These are phyloP conservation scores for Alopecurus myosuroides DNA, from an alignment of 176 grass and related monocot genomes.

Conservation along the genomic window DNA sequence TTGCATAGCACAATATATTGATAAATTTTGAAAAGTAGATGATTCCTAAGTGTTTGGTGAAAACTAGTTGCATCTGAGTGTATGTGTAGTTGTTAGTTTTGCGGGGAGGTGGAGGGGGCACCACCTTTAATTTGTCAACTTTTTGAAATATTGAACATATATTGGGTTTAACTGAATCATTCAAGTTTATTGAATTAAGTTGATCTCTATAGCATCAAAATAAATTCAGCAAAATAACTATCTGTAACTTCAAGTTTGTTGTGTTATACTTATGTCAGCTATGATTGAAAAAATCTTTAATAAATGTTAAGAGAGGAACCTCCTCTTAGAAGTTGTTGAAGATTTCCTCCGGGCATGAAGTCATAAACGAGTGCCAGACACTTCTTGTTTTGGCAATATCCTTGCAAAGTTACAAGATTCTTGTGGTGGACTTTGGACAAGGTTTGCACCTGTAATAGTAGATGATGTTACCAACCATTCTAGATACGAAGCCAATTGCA, in stretches of 20 bases:
- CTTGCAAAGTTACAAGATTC: conserved; percentile 35
- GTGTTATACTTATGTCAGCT: background rate
- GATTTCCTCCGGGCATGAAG: conserved; percentile 42
- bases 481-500: background rate
- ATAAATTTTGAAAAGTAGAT: background rate
- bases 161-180: background rate
- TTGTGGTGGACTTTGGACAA: conserved; percentile 41
- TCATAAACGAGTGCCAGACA: conserved; percentile 37
- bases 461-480: background rate
- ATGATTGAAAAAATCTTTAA: background rate
- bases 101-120: background rate
- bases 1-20: background rate
- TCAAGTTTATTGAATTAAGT: background rate
- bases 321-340: conserved; percentile 34
- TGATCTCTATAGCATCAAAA: background rate
- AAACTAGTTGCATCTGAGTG: background rate
- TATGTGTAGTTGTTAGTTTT: background rate
- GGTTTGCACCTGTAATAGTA: conserved; percentile 11
- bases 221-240: background rate
- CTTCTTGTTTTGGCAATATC: conserved; percentile 39
- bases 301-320: background rate
- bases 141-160: background rate
- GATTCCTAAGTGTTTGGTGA: background rate
- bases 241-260: background rate
- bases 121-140: background rate